These are phyloP conservation scores for Calonectria hongkongensis DNA, from an alignment of 2,329 filamentous ascomycete species.

Conservation along the genomic window DNA sequence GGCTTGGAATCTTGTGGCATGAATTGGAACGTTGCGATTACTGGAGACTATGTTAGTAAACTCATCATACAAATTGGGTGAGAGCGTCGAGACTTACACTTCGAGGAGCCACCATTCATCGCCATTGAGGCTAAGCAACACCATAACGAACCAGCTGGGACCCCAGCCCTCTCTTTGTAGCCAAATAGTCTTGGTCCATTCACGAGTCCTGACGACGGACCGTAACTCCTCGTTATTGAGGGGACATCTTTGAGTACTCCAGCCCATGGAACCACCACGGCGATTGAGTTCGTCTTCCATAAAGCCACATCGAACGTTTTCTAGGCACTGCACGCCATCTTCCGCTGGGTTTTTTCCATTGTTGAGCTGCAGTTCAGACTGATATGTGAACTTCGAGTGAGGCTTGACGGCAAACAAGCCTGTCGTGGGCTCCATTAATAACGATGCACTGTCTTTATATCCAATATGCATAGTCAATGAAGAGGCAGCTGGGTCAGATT, in stretches of 20 bases:
- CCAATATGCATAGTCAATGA: conserved; percentile 82
- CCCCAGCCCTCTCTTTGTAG: conserved; percentile 84
- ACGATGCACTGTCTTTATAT: conserved; percentile 72
- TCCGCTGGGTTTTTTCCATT: conserved; percentile 72
- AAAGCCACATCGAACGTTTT: conserved; percentile 77
- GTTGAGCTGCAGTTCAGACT: conserved; percentile 81
- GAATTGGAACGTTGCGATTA: conserved; percentile 52
- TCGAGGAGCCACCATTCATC: conserved; percentile 88
- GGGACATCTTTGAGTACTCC: conserved; percentile 72
- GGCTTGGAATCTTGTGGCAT: conserved; percentile 58
- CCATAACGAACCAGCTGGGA: conserved; percentile 81
- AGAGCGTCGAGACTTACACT: conserved; percentile 65
- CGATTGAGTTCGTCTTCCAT: conserved; percentile 77
- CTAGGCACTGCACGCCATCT: conserved; percentile 75
- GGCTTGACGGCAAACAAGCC: conserved; percentile 85
- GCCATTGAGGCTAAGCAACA: conserved; percentile 81
- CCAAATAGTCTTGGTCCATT: conserved; percentile 79
- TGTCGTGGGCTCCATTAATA: conserved; percentile 85
- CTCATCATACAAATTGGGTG: neutral
- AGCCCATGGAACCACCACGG: conserved; percentile 78
- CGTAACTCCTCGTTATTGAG: conserved; percentile 74
- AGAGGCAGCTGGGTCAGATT: conserved; percentile 79
- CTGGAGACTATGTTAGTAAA: conserved; percentile 51
- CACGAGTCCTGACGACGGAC: conserved; percentile 76
- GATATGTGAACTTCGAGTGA: conserved; percentile 72